Percentiles rank a stretch among this genome's conserved stretches.
Evolutionary conservation across 192 early-diverging fungal genomes (phyloP).

Genomic region (Lunasporangiospora selenospora): DNA sequence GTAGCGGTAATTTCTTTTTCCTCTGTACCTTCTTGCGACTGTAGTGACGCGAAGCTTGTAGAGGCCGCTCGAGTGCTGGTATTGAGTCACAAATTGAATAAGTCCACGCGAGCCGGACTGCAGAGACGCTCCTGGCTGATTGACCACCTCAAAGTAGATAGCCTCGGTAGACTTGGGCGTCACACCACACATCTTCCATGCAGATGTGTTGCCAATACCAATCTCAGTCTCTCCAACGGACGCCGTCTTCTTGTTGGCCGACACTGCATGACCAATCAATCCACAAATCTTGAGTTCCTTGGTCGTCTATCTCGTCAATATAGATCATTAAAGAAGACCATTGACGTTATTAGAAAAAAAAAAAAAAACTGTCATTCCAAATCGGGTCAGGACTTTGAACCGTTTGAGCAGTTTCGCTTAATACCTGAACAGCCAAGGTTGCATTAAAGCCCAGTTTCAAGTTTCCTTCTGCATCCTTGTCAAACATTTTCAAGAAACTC

Average conservation of each 20-base stretch:
- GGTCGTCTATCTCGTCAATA: slow-evolving; percentile 72
- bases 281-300: slow-evolving; percentile 97
- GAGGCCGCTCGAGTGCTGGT: slow-evolving; percentile 94
- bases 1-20: too few species aligned
- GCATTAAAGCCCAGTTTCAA: slow-evolving; percentile 99
- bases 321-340: too few species aligned
- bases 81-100: slow-evolving; percentile 95
- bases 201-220: slow-evolving; percentile 94
- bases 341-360: too few species aligned
- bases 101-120: slow-evolving; percentile 87
- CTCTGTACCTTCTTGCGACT: slow-evolving; percentile 78
- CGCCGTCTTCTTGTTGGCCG: slow-evolving; percentile 88
- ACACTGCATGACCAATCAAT: slow-evolving; percentile 95
- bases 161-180: slow-evolving; percentile 86
- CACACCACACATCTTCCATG: slow-evolving; percentile 95
- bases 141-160: slow-evolving; percentile 97
- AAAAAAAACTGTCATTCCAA: slow-evolving; percentile 3
- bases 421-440: slow-evolving; percentile 92
- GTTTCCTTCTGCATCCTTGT: slow-evolving; percentile 89
- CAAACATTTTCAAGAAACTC: slow-evolving; percentile 94
- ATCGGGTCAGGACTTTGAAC: neutral
- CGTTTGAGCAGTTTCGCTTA: neutral
- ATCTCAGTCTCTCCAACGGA: slow-evolving; percentile 98
- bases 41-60: slow-evolving; percentile 95
- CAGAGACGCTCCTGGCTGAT: slow-evolving; percentile 83